phyloP scores from a whole-genome alignment of 306 rosid species.

The Benincasa hispida region DNA sequence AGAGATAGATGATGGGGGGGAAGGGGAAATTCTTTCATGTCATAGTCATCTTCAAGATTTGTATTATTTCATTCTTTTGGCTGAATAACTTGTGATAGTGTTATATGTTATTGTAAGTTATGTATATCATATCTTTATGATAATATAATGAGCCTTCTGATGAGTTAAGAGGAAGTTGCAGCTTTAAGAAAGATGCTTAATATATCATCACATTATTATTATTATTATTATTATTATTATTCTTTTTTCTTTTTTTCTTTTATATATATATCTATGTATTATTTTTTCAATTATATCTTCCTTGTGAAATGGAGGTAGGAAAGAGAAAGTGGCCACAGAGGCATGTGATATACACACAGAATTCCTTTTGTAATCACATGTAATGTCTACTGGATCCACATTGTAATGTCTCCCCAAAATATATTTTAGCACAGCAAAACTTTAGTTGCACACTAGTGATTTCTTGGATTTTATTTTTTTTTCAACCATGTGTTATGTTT shows the following conservation, averaged over 20 bases:
- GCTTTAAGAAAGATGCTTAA: slow-evolving; percentile 8
- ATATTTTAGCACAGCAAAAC: not conserved
- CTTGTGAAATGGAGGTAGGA: not conserved
- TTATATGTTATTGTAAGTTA: not conserved
- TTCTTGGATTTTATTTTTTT: not conserved
- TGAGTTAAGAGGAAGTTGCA: not conserved
- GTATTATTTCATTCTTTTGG: slow-evolving; percentile 7
- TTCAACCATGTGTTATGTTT: not conserved
- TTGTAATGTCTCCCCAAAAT: not conserved
- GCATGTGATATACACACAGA: slow-evolving; percentile 3
- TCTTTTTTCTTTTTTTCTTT: no score
- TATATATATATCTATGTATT: no score
- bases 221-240: no score
- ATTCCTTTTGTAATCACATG: slow-evolving; percentile 4
- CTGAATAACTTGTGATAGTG: not conserved
- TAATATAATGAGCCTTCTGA: not conserved
- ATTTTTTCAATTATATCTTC: not conserved
- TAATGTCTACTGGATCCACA: slow-evolving; percentile 8
- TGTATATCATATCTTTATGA: not conserved
- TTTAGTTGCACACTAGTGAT: not conserved
- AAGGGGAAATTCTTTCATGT: not conserved
- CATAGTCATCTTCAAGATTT: not conserved
- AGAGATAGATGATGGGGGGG: not conserved
- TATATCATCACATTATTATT: not conserved
- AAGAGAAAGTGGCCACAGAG: not conserved